These are phyloP conservation scores for Dryas alaskensis DNA, from an alignment of 306 rosid species.

Conservation along the genomic window DNA sequence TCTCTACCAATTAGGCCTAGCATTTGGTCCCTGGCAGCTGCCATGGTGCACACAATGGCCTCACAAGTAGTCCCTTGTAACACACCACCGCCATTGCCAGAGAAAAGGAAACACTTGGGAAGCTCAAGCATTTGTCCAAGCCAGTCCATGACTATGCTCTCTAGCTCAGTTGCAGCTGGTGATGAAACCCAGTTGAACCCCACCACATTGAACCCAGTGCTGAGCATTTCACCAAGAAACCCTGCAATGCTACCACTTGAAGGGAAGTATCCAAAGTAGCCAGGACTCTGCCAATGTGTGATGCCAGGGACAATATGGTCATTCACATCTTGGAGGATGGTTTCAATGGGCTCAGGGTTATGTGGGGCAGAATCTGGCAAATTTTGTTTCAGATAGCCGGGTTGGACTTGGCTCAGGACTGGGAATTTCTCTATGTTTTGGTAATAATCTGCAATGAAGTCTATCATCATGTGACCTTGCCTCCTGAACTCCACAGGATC, in stretches of 20 bases:
- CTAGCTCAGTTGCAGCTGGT: constrained; percentile 48
- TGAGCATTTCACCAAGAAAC: constrained; percentile 40
- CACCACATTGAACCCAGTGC: constrained; percentile 31
- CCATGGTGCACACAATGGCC: constrained; percentile 34
- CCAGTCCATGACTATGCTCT: constrained; percentile 45
- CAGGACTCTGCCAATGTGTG: constrained; percentile 45
- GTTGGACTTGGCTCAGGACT: constrained; percentile 35
- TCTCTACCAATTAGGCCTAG: constrained; percentile 23
- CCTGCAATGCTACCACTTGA: constrained; percentile 21
- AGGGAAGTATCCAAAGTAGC: constrained; percentile 32
- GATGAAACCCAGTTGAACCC: constrained; percentile 49
- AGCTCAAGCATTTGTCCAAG: constrained; percentile 39
- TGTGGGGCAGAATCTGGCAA: constrained; percentile 31
- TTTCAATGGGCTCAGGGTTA: constrained; percentile 30
- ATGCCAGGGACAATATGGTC: constrained; percentile 35
- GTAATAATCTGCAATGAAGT: constrained; percentile 44
- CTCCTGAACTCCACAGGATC: constrained; percentile 38
- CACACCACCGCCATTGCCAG: constrained; percentile 41
- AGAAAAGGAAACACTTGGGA: constrained; percentile 31
- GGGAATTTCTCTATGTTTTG: constrained; percentile 30
- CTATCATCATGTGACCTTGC: constrained; percentile 35
- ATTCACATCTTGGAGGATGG: constrained; percentile 38
- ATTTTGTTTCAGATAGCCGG: constrained; percentile 26
- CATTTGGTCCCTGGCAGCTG: constrained; percentile 37
- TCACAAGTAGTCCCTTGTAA: constrained; percentile 43